Conservation (phyloP, 2,329 filamentous ascomycete genomes). For the Colletotrichum agaves region DNA sequence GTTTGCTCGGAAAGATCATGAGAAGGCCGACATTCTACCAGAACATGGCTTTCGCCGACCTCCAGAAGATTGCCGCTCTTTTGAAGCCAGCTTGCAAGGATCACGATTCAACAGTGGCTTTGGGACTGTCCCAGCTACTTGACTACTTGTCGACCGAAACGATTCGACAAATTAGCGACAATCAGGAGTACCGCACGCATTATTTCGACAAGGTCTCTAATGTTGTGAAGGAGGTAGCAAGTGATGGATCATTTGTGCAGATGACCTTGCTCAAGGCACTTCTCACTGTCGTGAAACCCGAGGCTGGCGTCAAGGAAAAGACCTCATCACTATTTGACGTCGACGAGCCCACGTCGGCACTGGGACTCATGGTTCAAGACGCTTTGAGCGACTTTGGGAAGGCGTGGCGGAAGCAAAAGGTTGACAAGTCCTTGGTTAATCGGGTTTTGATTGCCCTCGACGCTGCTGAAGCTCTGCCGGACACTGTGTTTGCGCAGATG, state of each 20-base stretch:
- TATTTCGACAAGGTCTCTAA: constrained; percentile 49
- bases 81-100: constrained; percentile 38
- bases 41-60: constrained; percentile 53
- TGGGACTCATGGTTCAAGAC: constrained; percentile 20
- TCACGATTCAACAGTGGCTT: constrained; percentile 9
- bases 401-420: constrained; percentile 27
- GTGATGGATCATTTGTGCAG: constrained; percentile 44
- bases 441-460: constrained; percentile 33
- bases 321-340: not conserved
- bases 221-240: constrained; percentile 39
- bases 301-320: constrained; percentile 40
- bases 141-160: constrained; percentile 41
- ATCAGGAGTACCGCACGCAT: constrained; percentile 54
- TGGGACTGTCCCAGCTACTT: constrained; percentile 25
- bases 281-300: constrained; percentile 43
- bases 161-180: constrained; percentile 56
- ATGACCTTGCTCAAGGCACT: constrained; percentile 51
- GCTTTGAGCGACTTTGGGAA: constrained; percentile 25
- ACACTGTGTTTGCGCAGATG: constrained; percentile 45
- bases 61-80: constrained; percentile 48
- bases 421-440: constrained; percentile 18
- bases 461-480: constrained; percentile 44
- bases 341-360: not conserved
- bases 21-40: constrained; percentile 62
- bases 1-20: constrained; percentile 62